Conservation (phyloP, 768 basidiomycete genomes). For the Mycena olivaceomarginata region DNA sequence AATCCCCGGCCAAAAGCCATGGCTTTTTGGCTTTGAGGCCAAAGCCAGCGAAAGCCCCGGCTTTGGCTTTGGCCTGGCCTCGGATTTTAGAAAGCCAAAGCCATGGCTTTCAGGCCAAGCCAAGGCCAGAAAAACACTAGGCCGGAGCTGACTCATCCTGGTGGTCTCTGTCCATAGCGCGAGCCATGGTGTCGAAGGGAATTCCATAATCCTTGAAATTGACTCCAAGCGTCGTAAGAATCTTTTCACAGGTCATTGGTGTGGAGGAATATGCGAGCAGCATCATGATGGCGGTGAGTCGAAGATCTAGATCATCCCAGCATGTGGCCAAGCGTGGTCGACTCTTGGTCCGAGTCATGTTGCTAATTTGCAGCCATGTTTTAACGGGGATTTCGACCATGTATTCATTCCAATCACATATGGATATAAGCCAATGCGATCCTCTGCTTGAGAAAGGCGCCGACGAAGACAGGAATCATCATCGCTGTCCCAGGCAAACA, state of each 20-base stretch:
- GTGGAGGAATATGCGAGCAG: not conserved
- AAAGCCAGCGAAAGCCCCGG: too few species aligned
- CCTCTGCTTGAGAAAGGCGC: not conserved
- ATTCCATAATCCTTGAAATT: not conserved
- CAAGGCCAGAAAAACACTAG: too few species aligned
- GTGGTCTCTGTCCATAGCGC: not conserved
- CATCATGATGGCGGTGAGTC: not conserved
- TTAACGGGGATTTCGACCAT: constrained; percentile 13
- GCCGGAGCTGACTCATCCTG: not conserved
- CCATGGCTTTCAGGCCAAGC: too few species aligned
- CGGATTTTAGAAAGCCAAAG: too few species aligned
- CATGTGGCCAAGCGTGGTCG: not conserved
- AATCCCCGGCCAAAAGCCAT: too few species aligned
- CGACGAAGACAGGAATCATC: not conserved
- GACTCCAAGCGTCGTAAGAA: not conserved
- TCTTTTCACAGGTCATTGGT: not conserved
- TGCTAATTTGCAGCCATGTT: constrained; percentile 4
- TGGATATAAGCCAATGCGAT: not conserved
- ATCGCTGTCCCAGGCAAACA: constrained; percentile 17
- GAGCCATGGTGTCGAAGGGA: not conserved
- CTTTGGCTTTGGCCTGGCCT: too few species aligned
- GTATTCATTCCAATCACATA: constrained; percentile 13
- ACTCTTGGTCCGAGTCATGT: not conserved
- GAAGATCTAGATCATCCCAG: not conserved
- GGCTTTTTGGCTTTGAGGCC: too few species aligned